Percentiles rank a stretch among this genome's conserved stretches.
Conservation (phyloP, 2,329 filamentous ascomycete species). For the Ascochyta rabiei region DNA sequence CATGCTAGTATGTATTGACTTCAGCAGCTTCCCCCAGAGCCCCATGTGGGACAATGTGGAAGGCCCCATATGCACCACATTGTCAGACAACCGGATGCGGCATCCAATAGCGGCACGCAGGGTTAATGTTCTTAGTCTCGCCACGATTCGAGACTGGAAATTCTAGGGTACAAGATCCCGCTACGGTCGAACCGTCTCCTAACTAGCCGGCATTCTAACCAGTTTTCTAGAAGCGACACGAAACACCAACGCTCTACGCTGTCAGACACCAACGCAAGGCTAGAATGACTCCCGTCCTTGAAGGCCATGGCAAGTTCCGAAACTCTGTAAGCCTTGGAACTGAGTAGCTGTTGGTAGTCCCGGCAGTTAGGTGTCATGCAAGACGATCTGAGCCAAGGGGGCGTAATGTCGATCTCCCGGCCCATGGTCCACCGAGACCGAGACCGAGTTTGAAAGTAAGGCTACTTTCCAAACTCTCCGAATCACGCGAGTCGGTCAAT, state of each 20-base stretch:
- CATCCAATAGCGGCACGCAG: background rate
- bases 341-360: background rate
- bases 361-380: background rate
- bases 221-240: background rate
- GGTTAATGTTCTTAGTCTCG: background rate
- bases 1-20: background rate
- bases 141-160: background rate
- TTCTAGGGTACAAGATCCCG: background rate
- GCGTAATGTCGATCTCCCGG: constrained; percentile 7
- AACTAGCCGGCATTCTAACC: background rate
- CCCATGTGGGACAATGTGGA: constrained; percentile 8
- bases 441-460: background rate
- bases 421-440: background rate
- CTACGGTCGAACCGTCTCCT: background rate
- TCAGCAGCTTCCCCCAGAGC: background rate
- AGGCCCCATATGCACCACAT: constrained; percentile 8
- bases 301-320: background rate
- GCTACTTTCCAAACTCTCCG: background rate
- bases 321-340: background rate
- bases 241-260: background rate
- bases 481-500: constrained; percentile 2
- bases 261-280: constrained; percentile 1
- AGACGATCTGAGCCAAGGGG: background rate
- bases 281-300: constrained; percentile 7
- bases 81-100: constrained; percentile 1